Evolutionary conservation across 2,329 filamentous ascomycete genomes (phyloP).

Genomic region (Pseudogymnoascus sp.): DNA sequence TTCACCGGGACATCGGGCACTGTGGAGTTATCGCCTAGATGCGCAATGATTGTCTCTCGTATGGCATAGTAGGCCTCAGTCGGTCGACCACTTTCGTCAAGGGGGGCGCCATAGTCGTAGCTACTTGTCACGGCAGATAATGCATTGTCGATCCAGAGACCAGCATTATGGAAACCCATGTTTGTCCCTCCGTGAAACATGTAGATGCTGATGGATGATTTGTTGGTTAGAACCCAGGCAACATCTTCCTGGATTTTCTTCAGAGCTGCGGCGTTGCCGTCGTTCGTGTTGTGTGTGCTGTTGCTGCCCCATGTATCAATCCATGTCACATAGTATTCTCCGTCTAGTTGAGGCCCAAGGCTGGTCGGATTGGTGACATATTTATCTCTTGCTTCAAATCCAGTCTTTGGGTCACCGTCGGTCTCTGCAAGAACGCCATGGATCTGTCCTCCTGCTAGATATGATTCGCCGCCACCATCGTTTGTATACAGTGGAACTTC

Average conservation of each 20-base stretch:
- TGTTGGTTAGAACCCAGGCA: slow-evolving; percentile 31
- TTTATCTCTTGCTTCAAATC: slow-evolving; percentile 34
- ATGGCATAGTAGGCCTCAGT: slow-evolving; percentile 36
- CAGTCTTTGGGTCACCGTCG: slow-evolving; percentile 35
- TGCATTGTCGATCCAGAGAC: slow-evolving; percentile 33
- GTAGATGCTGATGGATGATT: slow-evolving; percentile 40
- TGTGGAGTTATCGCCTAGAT: slow-evolving; percentile 28
- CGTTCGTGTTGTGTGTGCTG: slow-evolving; percentile 30
- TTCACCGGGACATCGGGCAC: slow-evolving; percentile 31
- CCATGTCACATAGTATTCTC: slow-evolving; percentile 40
- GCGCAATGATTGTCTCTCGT: slow-evolving; percentile 32
- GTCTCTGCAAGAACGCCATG: slow-evolving; percentile 37
- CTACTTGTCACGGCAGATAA: slow-evolving; percentile 36
- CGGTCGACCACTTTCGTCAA: slow-evolving; percentile 41
- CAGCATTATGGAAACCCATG: slow-evolving; percentile 40
- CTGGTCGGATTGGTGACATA: slow-evolving; percentile 36
- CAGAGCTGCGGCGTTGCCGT: slow-evolving; percentile 21
- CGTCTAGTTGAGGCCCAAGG: slow-evolving; percentile 38
- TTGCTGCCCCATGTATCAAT: slow-evolving; percentile 37
- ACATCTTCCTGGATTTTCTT: slow-evolving; percentile 28
- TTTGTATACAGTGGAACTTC: slow-evolving; percentile 41
- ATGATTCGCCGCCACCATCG: slow-evolving; percentile 37
- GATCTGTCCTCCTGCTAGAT: slow-evolving; percentile 36
- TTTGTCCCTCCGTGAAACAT: slow-evolving; percentile 47
- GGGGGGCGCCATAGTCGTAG: slow-evolving; percentile 43